These are phyloP conservation scores for Hemisphaericaspora lyxosophila DNA, from an alignment of 1,139 yeast genomes.

Conservation along the genomic window DNA sequence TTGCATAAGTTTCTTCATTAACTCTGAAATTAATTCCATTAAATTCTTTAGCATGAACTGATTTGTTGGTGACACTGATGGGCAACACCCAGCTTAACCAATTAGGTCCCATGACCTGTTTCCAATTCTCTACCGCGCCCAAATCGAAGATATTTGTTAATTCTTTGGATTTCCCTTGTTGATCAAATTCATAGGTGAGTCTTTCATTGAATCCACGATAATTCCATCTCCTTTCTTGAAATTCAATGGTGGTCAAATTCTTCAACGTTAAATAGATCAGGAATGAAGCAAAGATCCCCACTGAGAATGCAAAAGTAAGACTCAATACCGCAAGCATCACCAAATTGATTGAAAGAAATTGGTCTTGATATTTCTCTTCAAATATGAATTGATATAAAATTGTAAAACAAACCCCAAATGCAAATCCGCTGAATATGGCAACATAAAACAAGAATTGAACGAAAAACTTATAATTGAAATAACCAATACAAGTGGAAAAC, in stretches of 20 bases:
- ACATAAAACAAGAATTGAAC: slow-evolving; percentile 69
- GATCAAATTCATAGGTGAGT: slow-evolving; percentile 39
- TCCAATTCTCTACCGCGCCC: slow-evolving; percentile 64
- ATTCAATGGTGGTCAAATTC: slow-evolving; percentile 82
- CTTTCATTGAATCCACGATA: slow-evolving; percentile 38
- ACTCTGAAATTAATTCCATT: slow-evolving; percentile 56
- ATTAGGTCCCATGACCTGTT: slow-evolving; percentile 66
- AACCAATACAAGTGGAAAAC: slow-evolving; percentile 90
- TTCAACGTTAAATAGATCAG: slow-evolving; percentile 57
- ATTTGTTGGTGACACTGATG: slow-evolving; percentile 27
- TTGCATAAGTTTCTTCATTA: slow-evolving; percentile 41
- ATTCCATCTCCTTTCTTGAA: slow-evolving; percentile 52
- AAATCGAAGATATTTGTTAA: slow-evolving; percentile 74
- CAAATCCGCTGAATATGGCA: slow-evolving; percentile 43
- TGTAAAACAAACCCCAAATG: slow-evolving; percentile 38
- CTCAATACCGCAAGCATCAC: slow-evolving; percentile 61
- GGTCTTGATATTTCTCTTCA: slow-evolving; percentile 35
- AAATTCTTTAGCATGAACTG: slow-evolving; percentile 24
- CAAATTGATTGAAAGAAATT: slow-evolving; percentile 56
- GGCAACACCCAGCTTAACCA: slow-evolving; percentile 77
- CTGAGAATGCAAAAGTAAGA: slow-evolving; percentile 62
- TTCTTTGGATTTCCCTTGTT: slow-evolving; percentile 28
- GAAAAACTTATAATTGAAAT: slow-evolving; percentile 70
- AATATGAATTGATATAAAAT: slow-evolving; percentile 53
- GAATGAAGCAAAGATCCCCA: slow-evolving; percentile 58